Conservation (phyloP, 2,329 filamentous ascomycete species). For the Epichloe glyceriae region DNA sequence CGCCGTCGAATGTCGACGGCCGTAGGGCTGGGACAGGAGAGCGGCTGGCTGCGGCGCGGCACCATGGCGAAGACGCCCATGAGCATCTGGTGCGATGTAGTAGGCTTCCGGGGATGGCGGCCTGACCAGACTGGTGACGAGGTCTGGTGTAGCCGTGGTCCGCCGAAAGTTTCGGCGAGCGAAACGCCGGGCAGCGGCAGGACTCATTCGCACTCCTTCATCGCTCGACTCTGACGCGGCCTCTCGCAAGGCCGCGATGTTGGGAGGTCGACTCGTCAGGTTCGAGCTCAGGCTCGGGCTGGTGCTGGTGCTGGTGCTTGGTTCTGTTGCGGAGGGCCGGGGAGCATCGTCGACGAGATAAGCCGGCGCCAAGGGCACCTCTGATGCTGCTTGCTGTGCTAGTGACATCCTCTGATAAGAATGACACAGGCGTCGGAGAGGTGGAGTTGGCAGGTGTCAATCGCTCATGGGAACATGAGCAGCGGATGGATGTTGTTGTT, state of each 20-base stretch:
- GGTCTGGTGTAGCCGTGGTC: slow-evolving; percentile 24
- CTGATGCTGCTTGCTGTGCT: background rate
- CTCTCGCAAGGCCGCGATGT: slow-evolving; percentile 5
- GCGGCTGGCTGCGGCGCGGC: slow-evolving; percentile 5
- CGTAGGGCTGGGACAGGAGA: slow-evolving; percentile 6
- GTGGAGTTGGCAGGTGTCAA: background rate
- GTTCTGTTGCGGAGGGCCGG: background rate
- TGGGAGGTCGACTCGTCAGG: background rate
- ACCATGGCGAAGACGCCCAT: slow-evolving; percentile 12
- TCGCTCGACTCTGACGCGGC: slow-evolving; percentile 23
- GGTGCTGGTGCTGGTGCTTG: background rate
- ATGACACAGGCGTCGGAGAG: background rate
- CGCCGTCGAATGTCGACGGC: slow-evolving; percentile 11
- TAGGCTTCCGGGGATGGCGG: slow-evolving; percentile 24
- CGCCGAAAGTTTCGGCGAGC: slow-evolving; percentile 23
- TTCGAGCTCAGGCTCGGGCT: background rate
- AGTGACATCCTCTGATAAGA: slow-evolving; percentile 3
- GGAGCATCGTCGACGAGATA: background rate
- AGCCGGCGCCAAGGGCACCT: background rate
- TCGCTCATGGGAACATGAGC: background rate
- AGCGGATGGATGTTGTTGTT: background rate
- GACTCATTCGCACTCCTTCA: slow-evolving; percentile 21
- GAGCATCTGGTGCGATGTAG: slow-evolving; percentile 17
- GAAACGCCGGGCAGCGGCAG: slow-evolving; percentile 22
- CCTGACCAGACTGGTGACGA: slow-evolving; percentile 26